Base-by-base conservation (phyloP, 768 basidiomycete species). In the Phaeotremella skinneri region DNA sequence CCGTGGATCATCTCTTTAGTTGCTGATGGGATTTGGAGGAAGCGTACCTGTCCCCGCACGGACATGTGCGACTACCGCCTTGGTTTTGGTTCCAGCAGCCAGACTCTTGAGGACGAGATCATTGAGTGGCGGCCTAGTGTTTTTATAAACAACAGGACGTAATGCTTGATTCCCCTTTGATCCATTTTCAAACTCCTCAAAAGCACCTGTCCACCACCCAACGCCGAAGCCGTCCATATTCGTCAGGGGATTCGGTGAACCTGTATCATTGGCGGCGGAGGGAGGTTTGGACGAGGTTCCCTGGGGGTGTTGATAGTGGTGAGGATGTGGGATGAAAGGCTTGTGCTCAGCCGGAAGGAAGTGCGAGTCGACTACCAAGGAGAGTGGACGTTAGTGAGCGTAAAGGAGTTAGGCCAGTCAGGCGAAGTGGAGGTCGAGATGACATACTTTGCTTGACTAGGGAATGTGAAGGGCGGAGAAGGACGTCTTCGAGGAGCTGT, bases 221-320 rank as follows among this genome's bases (percentile, higher is more conserved):
- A 62, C 31, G 13, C 60, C 60, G 31, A 62, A 62, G 2, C 60
- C 60, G 29, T 62, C 60, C 60, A 62, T 62, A 30, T 62, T 62
- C 4, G 60, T 62, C 3, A 49, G 27, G 2, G 60, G 55, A 29
- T 62, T 62, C 5, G 60, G 60, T 1, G 60, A 62, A n/a, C 60
- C 60, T 9, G 13, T 25, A 25, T 60, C 59, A 39, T 45, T 54
- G 6, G 52, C 53, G 32, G 37, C 14, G 16, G 45, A 48, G 4
- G 37, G 52, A 45, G 41, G 11, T 16, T 50, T 3, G 16, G 49
- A 21, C 13, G 17, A n/a, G 6, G 56, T 23, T 17, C 23, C 25
- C 11, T 7, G 34, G 34, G 17, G 34, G 34, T 37, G 13, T 4
- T 31, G 51, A 52, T 7, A 25, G 16, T 50, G 17, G 26, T 25